Base-by-base conservation (phyloP, 208 protist genomes). In the Trypanosoma brucei region DNA sequence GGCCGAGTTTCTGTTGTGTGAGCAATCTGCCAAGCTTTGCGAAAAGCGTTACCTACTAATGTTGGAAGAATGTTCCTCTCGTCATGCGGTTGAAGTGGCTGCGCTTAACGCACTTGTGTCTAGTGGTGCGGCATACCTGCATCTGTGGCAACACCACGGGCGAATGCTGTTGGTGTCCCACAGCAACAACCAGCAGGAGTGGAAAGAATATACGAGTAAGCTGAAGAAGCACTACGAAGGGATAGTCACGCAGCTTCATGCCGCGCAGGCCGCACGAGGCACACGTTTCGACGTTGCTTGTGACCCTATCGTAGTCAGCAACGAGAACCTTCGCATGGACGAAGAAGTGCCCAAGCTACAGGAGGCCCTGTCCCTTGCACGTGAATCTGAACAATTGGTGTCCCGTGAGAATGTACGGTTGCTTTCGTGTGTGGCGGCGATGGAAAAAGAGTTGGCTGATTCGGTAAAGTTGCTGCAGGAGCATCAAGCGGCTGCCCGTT, bases 371-470 rank as follows among this genome's bases (percentile, higher is more conserved):
- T 54, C 70, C 22, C 55, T 84, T 6, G 39, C 68, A 30, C 62
- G 63, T 13, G 54, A 62, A 42, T 84, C 75, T 11, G 70, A 88
- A 53, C 35, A 70, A 36, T 50, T 79, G 22, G 48, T 86, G 33
- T 69, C 72, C 4, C 37, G 68, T 38, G 83, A 89, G 56, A 89
- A 90, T 67, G 79, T 67, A 44, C 81, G 81, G 0, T 70, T 90
- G 50, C 74, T 93, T 14, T 37, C 6, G 1, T 60, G 49, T 35
- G 7, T 66, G 39, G 67, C 45, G 3, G 65, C 70, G 3, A 62
- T 81, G 9, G 76, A 78, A 55, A 64, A 74, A 13, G 70, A 77
- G 40, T 45, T 72, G 3, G 30, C 48, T n/a, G 60, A 83, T 38
- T 44, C 42, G 2, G 55, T 63, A 0, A 53, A 65, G 59, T 36